These are phyloP conservation scores for Apiospora saccharicola DNA, from an alignment of 2,329 filamentous ascomycete species.

Conservation along the genomic window DNA sequence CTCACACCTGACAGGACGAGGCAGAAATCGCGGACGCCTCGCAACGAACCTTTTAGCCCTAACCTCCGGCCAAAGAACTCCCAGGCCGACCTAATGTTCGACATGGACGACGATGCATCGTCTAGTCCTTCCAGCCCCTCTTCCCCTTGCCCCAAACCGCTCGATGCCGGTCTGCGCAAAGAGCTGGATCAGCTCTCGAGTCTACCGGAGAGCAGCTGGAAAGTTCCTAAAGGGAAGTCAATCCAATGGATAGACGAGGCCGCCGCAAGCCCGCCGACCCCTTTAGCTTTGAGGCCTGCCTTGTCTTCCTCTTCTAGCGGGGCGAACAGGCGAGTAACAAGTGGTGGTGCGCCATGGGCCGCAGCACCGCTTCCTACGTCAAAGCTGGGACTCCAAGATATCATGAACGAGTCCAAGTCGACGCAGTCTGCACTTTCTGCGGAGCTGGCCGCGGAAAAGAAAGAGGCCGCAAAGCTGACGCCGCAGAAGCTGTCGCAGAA, in stretches of 20 bases:
- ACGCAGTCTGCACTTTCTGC: conserved; percentile 60
- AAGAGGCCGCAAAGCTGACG: conserved; percentile 48
- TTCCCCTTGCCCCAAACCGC: conserved; percentile 37
- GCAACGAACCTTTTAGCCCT: conserved; percentile 70
- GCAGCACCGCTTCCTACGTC: conserved; percentile 59
- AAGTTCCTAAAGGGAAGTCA: conserved; percentile 47
- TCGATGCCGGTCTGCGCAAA: conserved; percentile 29
- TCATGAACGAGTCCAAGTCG: conserved; percentile 69
- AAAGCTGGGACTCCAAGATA: conserved; percentile 78
- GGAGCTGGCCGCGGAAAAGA: conserved; percentile 60
- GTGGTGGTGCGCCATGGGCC: conserved; percentile 56
- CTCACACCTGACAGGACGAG: conserved; percentile 54
- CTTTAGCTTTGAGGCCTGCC: conserved; percentile 18
- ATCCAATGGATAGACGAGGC: conserved; percentile 31
- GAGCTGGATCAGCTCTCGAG: conserved; percentile 43
- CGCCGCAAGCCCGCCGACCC: conserved; percentile 29
- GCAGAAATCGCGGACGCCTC: conserved; percentile 53
- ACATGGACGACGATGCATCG: conserved; percentile 83
- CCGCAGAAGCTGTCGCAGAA: conserved; percentile 83
- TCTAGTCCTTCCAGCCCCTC: conserved; percentile 41
- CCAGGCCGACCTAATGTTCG: conserved; percentile 82
- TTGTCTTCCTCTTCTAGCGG: conserved; percentile 25
- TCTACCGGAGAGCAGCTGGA: conserved; percentile 46
- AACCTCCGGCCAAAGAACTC: conserved; percentile 73
- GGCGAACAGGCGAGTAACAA: conserved; percentile 32